phyloP scores from a whole-genome alignment of 2,329 filamentous ascomycete genomes.

The Fusarium continuum region DNA sequence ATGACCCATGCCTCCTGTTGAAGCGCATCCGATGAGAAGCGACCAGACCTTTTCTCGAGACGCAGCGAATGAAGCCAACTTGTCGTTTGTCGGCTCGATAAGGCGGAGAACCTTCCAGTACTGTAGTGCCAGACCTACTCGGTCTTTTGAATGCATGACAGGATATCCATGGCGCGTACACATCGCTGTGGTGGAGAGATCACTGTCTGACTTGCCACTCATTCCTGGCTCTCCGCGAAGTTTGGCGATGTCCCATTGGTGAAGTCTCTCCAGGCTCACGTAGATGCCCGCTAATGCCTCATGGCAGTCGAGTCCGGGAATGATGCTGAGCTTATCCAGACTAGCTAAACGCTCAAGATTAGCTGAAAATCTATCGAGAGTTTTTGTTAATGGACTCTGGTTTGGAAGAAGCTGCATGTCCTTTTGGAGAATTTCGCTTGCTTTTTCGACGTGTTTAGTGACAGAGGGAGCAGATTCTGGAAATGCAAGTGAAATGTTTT shows the following conservation, averaged over 20 bases:
- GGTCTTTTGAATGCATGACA: slow-evolving; percentile 72
- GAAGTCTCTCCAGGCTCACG: slow-evolving; percentile 73
- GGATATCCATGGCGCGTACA: slow-evolving; percentile 77
- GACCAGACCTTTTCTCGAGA: slow-evolving; percentile 67
- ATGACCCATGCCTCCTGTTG: slow-evolving; percentile 57
- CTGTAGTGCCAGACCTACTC: slow-evolving; percentile 75
- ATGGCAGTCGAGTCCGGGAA: slow-evolving; percentile 76
- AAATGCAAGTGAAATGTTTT: slow-evolving; percentile 70
- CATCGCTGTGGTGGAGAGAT: slow-evolving; percentile 66
- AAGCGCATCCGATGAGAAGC: slow-evolving; percentile 72
- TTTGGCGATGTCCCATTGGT: slow-evolving; percentile 73
- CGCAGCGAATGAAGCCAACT: slow-evolving; percentile 51
- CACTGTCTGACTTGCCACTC: slow-evolving; percentile 57
- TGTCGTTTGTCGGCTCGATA: slow-evolving; percentile 50
- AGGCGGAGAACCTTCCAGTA: slow-evolving; percentile 77
- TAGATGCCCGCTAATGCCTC: slow-evolving; percentile 80
- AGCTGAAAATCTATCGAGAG: slow-evolving; percentile 72
- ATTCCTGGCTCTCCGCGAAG: slow-evolving; percentile 60
- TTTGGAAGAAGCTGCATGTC: slow-evolving; percentile 69
- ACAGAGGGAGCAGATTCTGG: slow-evolving; percentile 67
- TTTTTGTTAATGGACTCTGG: slow-evolving; percentile 74
- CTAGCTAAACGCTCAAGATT: slow-evolving; percentile 76
- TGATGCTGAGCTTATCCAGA: slow-evolving; percentile 76
- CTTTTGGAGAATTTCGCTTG: slow-evolving; percentile 70
- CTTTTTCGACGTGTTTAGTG: slow-evolving; percentile 67